Evolutionary conservation across 352 stramenopile species (phyloP).

Genomic region (Globisporangium viniferum): DNA sequence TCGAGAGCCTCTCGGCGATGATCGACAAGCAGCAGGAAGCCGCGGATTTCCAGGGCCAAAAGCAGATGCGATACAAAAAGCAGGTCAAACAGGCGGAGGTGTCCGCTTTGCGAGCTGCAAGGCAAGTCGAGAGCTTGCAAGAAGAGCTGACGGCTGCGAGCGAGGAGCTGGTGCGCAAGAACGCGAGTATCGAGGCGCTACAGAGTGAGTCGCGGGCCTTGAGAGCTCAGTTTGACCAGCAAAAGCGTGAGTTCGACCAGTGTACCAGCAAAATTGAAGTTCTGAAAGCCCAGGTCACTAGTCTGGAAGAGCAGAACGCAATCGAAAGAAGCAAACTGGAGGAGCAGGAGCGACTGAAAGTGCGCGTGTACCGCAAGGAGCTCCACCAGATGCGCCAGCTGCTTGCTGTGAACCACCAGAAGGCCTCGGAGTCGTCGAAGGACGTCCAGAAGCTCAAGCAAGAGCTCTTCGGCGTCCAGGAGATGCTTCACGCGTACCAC

Average conservation of each 20-base stretch:
- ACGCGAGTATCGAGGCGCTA: constrained; percentile 25
- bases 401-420: constrained; percentile 44
- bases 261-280: constrained; percentile 14
- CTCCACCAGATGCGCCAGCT: constrained; percentile 42
- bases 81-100: constrained; percentile 21
- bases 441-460: constrained; percentile 51
- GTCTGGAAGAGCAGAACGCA: neutral
- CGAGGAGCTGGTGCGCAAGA: constrained; percentile 39
- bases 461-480: constrained; percentile 46
- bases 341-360: constrained; percentile 18
- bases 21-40: constrained; percentile 37
- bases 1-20: constrained; percentile 35
- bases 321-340: neutral
- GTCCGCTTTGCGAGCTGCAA: constrained; percentile 7
- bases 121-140: constrained; percentile 24
- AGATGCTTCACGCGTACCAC: constrained; percentile 36
- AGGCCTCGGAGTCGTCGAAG: constrained; percentile 38
- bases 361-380: constrained; percentile 31
- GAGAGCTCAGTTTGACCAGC: constrained; percentile 19
- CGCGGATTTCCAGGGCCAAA: constrained; percentile 23
- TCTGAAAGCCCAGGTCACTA: constrained; percentile 7
- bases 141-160: constrained; percentile 24
- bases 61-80: constrained; percentile 23
- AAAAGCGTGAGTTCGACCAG: constrained; percentile 15
- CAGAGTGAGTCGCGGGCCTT: constrained; percentile 22